Conservation (phyloP, 140 eudicot species). For the Flaveria floridana region DNA sequence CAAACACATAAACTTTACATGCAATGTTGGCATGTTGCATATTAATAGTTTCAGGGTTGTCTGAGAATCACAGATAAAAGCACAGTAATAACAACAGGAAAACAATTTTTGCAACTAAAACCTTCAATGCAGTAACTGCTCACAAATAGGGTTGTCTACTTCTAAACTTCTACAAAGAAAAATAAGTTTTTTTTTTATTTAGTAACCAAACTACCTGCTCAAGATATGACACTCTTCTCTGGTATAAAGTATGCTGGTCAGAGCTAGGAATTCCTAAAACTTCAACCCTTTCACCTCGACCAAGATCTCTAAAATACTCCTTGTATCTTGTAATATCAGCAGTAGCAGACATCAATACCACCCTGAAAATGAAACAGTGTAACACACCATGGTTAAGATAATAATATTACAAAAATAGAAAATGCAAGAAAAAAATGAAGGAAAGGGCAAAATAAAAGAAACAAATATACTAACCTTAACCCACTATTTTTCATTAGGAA, state of each 20-base stretch:
- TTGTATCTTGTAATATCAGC: slow-evolving; percentile 87
- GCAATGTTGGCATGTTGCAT: slow-evolving; percentile 1
- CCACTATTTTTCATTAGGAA: slow-evolving; percentile 59
- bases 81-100: background rate
- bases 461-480: slow-evolving; percentile 53
- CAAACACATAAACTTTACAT: background rate
- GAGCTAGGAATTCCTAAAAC: slow-evolving; percentile 83
- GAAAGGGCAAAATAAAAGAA: slow-evolving; percentile 9
- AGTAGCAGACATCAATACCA: slow-evolving; percentile 99
- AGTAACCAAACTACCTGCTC: slow-evolving; percentile 64
- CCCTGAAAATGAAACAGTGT: slow-evolving; percentile 47
- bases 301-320: slow-evolving; percentile 84
- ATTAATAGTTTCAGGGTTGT: background rate
- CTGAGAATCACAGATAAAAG: background rate
- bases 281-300: slow-evolving; percentile 90
- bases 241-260: slow-evolving; percentile 57
- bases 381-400: slow-evolving; percentile 6
- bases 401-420: background rate
- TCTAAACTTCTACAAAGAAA: background rate
- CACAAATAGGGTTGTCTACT: background rate
- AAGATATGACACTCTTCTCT: slow-evolving; percentile 66
- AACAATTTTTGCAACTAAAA: background rate
- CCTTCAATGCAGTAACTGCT: slow-evolving; percentile 2
- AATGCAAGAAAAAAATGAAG: background rate
- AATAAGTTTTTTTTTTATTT: background rate